Conservation (phyloP, 257 asterid genomes). For the Ligustrum vulgare region DNA sequence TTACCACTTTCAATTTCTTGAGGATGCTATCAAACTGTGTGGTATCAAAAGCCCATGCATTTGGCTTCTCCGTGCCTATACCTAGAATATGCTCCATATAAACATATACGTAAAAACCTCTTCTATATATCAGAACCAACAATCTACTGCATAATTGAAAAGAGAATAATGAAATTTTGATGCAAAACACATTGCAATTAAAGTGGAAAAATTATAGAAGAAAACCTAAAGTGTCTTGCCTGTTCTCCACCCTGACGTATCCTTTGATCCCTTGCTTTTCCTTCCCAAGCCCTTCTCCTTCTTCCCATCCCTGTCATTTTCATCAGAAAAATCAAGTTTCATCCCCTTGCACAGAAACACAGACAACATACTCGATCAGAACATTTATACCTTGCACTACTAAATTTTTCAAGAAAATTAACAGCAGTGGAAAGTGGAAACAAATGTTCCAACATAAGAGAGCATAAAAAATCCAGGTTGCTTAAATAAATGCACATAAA, state of each 20-base stretch:
- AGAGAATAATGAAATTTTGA: background rate
- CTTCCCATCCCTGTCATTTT: constrained; percentile 89
- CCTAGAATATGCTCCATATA: constrained; percentile 43
- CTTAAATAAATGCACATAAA: background rate
- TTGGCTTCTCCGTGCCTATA: constrained; percentile 76
- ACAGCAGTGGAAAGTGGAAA: background rate
- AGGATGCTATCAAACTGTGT: constrained; percentile 91
- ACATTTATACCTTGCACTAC: background rate
- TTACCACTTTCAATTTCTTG: constrained; percentile 89
- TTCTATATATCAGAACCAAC: background rate
- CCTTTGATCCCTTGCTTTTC: constrained; percentile 99
- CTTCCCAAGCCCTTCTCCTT: constrained; percentile 98
- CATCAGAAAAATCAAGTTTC: constrained; percentile 9
- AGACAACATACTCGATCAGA: background rate
- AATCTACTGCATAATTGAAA: background rate
- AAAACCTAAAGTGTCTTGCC: constrained; percentile 81
- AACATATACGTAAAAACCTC: background rate
- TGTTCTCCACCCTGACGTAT: constrained; percentile 78
- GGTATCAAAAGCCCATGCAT: constrained; percentile 96
- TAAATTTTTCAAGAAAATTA: background rate
- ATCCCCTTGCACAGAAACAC: background rate
- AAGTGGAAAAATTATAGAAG: constrained; percentile 6
- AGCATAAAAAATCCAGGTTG: background rate
- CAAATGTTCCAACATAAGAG: background rate
- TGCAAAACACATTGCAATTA: background rate